Conservation (phyloP, 1,284 basidiomycete species). For the Volvariella volvacea region DNA sequence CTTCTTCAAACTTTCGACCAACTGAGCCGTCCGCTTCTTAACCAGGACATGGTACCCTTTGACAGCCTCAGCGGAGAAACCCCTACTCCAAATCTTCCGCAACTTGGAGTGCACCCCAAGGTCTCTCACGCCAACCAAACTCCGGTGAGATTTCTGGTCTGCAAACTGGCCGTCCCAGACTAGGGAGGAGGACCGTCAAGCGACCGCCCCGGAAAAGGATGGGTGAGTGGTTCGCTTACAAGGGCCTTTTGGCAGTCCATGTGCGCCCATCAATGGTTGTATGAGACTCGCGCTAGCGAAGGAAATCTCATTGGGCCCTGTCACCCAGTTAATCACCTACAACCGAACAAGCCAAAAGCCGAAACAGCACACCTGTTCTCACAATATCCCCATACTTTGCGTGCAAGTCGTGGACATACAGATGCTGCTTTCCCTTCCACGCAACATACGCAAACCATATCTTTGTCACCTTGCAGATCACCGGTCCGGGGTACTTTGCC, state of each 20-base stretch:
- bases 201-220: background rate
- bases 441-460: constrained; percentile 20
- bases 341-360: no score
- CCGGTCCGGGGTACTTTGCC: constrained; percentile 33
- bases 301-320: constrained; percentile 34
- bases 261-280: constrained; percentile 21
- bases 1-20: constrained; percentile 28
- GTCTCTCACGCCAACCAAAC: constrained; percentile 18
- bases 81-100: constrained; percentile 47
- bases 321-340: background rate
- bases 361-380: constrained; percentile 30
- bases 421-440: constrained; percentile 23
- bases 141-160: constrained; percentile 14
- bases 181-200: constrained; percentile 3
- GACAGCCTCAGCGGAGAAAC: constrained; percentile 37
- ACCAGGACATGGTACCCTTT: constrained; percentile 44
- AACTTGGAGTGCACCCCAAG: constrained; percentile 35
- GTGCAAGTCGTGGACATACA: constrained; percentile 24
- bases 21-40: constrained; percentile 26
- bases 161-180: constrained; percentile 19
- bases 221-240: constrained; percentile 19
- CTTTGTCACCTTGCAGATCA: constrained; percentile 26
- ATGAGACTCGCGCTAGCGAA: constrained; percentile 22
- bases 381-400: constrained; percentile 32
- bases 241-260: constrained; percentile 31